Base-by-base conservation (phyloP, 2,329 filamentous ascomycete genomes). In the Fusarium sp. region DNA sequence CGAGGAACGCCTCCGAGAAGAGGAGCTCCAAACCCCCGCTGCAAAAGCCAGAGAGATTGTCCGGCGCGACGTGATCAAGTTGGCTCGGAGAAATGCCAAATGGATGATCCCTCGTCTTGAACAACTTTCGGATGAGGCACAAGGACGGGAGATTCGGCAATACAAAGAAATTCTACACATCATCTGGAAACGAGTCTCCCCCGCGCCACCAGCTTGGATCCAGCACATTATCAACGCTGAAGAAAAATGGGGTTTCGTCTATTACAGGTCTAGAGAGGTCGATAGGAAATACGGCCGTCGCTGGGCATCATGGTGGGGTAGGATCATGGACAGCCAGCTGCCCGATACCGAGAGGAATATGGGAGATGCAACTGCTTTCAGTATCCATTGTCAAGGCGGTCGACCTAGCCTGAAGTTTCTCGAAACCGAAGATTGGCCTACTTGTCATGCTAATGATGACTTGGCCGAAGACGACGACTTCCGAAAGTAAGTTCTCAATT, bases 401-500 rank as follows among this genome's bases (percentile, higher is more conserved):
- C 29, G 10, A 31, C 5, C 10, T 31, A 0, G 1, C 0, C 10
- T 31, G 10, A 31, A 1, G 29, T 5, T 0, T 31, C 4, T 31
- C 1, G 29, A 1, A 13, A 31, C 42, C 16, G 53, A 70, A 7
- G 27, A 70, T 6, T 69, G 67, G 64, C 67, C 65, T 58, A 56
- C 20, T 18, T 62, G 65, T 20, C 25, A 7, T 6, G 57, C 65
- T 1, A 51, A 62, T 20, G 16, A 69, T 0, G 11, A 11, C 1
- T 10, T 70, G 6, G 25, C 58, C 49, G 62, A 69, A 23, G 68
- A 68, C 4, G 66, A 64, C 0, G 61, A 67, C 9, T n/a, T 72
- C 0, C 29, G 61, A 44, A 58, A 57, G 64, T 69, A 23, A 46
- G 61, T 68, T 4, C 2, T 36, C 31, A 51, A 7, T 18, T 42